A percentile compares a stretch with the other conserved stretches of the same genome.
These are phyloP conservation scores for Paraconiothyrium brasiliense DNA, from an alignment of 2,329 filamentous ascomycete genomes.

Conservation along the genomic window DNA sequence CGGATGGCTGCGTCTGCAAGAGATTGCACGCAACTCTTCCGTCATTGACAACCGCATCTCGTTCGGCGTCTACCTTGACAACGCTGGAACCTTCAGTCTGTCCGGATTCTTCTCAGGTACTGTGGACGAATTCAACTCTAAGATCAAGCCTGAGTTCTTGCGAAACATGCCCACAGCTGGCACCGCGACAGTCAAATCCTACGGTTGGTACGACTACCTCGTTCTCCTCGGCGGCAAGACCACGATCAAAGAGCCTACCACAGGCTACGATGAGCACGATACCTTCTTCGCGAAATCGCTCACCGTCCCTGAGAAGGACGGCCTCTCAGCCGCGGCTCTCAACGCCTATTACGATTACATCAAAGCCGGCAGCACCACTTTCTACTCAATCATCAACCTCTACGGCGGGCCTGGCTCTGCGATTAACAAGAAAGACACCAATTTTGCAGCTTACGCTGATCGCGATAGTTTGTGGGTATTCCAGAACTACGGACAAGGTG, in stretches of 20 bases:
- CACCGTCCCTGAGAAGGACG: slow-evolving; percentile 48
- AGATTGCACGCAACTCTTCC: slow-evolving; percentile 51
- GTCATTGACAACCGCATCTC: slow-evolving; percentile 54
- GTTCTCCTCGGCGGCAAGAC: slow-evolving; percentile 50
- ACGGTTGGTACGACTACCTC: slow-evolving; percentile 53
- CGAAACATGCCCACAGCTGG: slow-evolving; percentile 45
- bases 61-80: slow-evolving; percentile 55
- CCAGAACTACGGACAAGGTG: slow-evolving; percentile 45
- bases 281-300: slow-evolving; percentile 53
- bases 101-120: slow-evolving; percentile 54
- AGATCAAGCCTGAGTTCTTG: slow-evolving; percentile 51
- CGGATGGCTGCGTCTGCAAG: slow-evolving; percentile 54
- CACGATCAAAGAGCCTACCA: slow-evolving; percentile 40
- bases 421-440: slow-evolving; percentile 46
- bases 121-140: slow-evolving; percentile 47
- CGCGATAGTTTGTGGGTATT: slow-evolving; percentile 50
- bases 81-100: slow-evolving; percentile 43
- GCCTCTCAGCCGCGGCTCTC: slow-evolving; percentile 39
- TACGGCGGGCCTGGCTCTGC: slow-evolving; percentile 49
- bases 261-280: slow-evolving; percentile 50
- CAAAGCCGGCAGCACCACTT: slow-evolving; percentile 30
- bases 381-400: slow-evolving; percentile 51
- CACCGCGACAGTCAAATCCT: slow-evolving; percentile 33
- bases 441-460: slow-evolving; percentile 48
- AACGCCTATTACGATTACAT: slow-evolving; percentile 42